Percentiles rank a stretch among this genome's conserved stretches.
Conservation (phyloP, 768 basidiomycete genomes). For the Boletus patriciae region DNA sequence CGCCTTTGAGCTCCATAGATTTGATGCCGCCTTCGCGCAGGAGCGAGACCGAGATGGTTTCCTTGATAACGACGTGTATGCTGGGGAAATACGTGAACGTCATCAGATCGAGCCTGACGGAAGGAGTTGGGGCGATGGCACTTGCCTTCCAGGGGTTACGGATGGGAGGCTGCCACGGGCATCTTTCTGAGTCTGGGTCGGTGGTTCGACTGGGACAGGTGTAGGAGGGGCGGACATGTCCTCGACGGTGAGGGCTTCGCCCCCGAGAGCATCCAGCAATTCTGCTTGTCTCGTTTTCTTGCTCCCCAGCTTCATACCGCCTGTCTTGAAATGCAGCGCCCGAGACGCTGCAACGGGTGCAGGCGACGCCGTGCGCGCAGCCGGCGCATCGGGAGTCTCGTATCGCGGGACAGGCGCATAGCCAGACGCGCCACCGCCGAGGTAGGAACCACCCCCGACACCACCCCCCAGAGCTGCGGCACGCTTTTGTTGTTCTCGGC, state of each 20-base stretch:
- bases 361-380: constrained; percentile 44
- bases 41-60: constrained; percentile 76
- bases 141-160: constrained; percentile 75
- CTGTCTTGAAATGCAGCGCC: constrained; percentile 84
- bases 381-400: constrained; percentile 58
- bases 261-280: constrained; percentile 82
- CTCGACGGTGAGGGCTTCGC: constrained; percentile 61
- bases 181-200: constrained; percentile 43
- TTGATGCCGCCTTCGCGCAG: constrained; percentile 90
- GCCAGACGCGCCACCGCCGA: constrained; percentile 65
- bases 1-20: constrained; percentile 89
- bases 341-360: constrained; percentile 51
- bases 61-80: constrained; percentile 83
- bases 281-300: constrained; percentile 92
- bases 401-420: constrained; percentile 74
- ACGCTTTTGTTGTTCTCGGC: constrained; percentile 88
- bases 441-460: constrained; percentile 54
- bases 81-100: constrained; percentile 40
- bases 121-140: neutral
- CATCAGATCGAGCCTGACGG: neutral
- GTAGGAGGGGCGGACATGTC: constrained; percentile 51
- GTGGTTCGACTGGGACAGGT: constrained; percentile 48
- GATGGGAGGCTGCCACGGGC: constrained; percentile 67
- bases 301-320: constrained; percentile 94
- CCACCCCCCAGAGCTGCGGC: constrained; percentile 47